Conservation (phyloP, 148 eudicot species). For the Camellia lanceoleosa region DNA sequence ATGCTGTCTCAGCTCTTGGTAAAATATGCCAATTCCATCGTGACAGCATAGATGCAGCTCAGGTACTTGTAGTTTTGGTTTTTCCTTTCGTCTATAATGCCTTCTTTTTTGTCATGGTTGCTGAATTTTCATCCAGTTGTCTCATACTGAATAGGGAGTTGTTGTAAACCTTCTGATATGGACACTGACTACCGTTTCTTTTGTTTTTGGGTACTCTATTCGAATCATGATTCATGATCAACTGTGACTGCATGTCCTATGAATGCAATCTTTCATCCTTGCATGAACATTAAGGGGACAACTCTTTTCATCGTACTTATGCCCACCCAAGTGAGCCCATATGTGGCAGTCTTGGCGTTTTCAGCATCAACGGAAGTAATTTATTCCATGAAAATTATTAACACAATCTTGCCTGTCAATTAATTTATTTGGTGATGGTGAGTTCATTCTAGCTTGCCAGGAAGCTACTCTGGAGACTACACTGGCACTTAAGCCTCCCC, state of each 20-base stretch:
- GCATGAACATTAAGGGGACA: background rate
- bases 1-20: conserved; percentile 86
- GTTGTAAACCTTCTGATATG: background rate
- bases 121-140: background rate
- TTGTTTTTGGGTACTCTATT: background rate
- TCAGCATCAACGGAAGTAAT: background rate
- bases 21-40: conserved; percentile 74
- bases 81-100: background rate
- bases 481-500: background rate
- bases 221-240: no score
- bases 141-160: background rate
- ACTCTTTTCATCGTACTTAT: background rate
- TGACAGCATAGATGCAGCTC: conserved; percentile 68
- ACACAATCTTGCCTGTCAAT: background rate
- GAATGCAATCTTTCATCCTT: background rate
- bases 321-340: background rate
- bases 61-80: conserved; percentile 32
- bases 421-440: background rate
- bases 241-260: background rate
- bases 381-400: background rate
- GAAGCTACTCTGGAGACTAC: background rate
- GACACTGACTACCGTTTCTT: background rate
- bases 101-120: background rate
- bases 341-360: background rate
- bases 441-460: background rate